These are phyloP conservation scores for Suillus hirtellus DNA, from an alignment of 768 basidiomycete species.

Conservation along the genomic window DNA sequence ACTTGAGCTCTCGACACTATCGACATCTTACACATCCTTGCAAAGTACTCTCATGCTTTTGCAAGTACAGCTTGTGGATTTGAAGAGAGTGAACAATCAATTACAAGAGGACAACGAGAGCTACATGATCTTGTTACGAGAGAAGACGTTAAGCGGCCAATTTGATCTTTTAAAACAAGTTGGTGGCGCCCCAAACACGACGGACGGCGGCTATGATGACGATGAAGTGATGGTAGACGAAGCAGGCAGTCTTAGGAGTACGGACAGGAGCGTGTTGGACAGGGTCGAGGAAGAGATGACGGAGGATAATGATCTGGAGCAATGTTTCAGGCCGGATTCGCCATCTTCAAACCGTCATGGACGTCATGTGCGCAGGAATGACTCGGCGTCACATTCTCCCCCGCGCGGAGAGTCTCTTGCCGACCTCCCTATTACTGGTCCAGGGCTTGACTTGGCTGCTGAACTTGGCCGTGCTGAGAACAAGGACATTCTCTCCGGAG, in stretches of 20 bases:
- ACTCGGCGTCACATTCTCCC: slow-evolving; percentile 53
- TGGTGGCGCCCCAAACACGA: slow-evolving; percentile 43
- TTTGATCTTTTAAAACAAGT: slow-evolving; percentile 77
- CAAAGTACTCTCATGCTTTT: slow-evolving; percentile 84
- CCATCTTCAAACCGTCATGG: slow-evolving; percentile 43
- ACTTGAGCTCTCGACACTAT: slow-evolving; percentile 83
- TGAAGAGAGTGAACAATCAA: slow-evolving; percentile 85
- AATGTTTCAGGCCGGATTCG: slow-evolving; percentile 38
- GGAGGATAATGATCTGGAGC: slow-evolving; percentile 44
- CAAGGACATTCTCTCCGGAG: slow-evolving; percentile 71
- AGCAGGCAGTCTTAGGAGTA: slow-evolving; percentile 56
- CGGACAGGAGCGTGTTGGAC: slow-evolving; percentile 58
- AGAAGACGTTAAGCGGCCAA: slow-evolving; percentile 88
- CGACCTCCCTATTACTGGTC: slow-evolving; percentile 84
- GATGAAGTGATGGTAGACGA: slow-evolving; percentile 33
- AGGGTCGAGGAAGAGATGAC: slow-evolving; percentile 55
- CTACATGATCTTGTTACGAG: slow-evolving; percentile 90
- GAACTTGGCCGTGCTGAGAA: slow-evolving; percentile 92
- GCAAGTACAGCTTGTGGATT: slow-evolving; percentile 80
- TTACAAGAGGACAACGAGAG: slow-evolving; percentile 96
- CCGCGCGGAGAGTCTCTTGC: slow-evolving; percentile 80
- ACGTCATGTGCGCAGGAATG: slow-evolving; percentile 52
- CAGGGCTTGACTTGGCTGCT: slow-evolving; percentile 86
- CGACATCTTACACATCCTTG: slow-evolving; percentile 80
- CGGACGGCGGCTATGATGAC: slow-evolving; percentile 42